Base-by-base conservation (phyloP, 495 filamentous ascomycete genomes). In the Penicillium odoratum region DNA sequence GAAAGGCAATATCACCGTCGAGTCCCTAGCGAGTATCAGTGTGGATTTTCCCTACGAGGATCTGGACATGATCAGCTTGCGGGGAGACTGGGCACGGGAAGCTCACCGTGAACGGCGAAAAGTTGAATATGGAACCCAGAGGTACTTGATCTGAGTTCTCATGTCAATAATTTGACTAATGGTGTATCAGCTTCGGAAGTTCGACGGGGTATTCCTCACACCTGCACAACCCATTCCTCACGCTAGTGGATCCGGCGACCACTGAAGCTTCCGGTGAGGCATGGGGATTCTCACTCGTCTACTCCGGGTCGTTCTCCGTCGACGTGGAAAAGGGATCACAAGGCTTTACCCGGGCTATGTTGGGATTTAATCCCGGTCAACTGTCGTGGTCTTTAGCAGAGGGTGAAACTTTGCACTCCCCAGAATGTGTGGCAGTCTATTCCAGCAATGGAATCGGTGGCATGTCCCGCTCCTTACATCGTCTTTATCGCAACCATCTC, bases 271-370 rank as follows among this genome's bases (percentile, higher is more conserved):
- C 69, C 13, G 82, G 80, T 5, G 71, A 82, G 26, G 79, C 75
- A 9, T 83, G 78, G 65, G 82, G 79, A 0, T 84, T 83, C 62
- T 81, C 79, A 9, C 74, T 83, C 7, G 64, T 85, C 21, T 83
- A 82, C 62, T 78, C 75, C 0, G 81, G 80, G 9, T 81, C 78
- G 0, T 83, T 82, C 65, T 65, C 75, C 7, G 74, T 76, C 5
- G 69, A 77, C 15, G 77, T 82, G 11, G 81, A 84, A 61, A 78
- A 82, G 45, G 76, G 78, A 60, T 82, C 80, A 0, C 80, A 83
- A 51, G 79, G 80, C 2, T 75, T 79, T 59, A 78, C 80, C 0
- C 78, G 81, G 5, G 80, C 77, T 16, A 60, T 78, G 0, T 58
- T 83, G 4, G 82, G 82, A 7, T 64, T 85, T 18, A 83, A 83